Base-by-base conservation (phyloP, 148 eudicot species). In the Arbutus unedo region DNA sequence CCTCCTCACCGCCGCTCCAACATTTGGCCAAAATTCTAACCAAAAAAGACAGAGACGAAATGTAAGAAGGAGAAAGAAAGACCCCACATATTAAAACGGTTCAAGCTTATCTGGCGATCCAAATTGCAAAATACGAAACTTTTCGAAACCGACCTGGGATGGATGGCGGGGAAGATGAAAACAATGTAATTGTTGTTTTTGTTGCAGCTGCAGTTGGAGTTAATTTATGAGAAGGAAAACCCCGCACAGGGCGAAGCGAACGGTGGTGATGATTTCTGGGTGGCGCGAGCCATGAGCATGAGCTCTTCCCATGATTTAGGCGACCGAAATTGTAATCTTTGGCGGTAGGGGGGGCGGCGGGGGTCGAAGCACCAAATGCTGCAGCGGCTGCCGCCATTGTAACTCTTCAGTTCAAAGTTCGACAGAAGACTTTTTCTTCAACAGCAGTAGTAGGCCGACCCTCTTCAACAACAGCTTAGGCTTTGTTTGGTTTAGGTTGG, bases 1-100 rank as follows among this genome's bases (percentile, higher is more conserved):
- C 82, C 62, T 85, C 87, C 77, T 87, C 82, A 9, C 5, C 51
- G 74, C 75, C 44, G 38, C 38, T 31, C 38, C 38, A 31, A 31
- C 38, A 31, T 31, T 31, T 0, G 79, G 85, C 47, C 82, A 80
- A 64, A 89, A 88, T 43, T 90, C 92, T 85, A 57, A 76, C 71
- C 85, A 49, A 19, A 73, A n/a, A 49, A 74, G 18, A 73, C 10
- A 47, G 5, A 74, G 10, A 57, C 47, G 25, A 57, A 78, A 59
- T 10, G 8, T 78, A 19, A 74, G 18, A 48, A 49, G 41, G 51
- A 9, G 9, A 49, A n/a, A 78, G 21, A 74, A 16, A n/a, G 7
- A 47, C 14, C 54, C 31, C 50, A 31, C 38, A 31, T 0, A 31
- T 31, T 31, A 31, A 31, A 31, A 31, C 38, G 38, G 38, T 31